These are phyloP conservation scores for Chenopodium berlandieri DNA, from an alignment of 148 eudicot genomes.

Conservation along the genomic window DNA sequence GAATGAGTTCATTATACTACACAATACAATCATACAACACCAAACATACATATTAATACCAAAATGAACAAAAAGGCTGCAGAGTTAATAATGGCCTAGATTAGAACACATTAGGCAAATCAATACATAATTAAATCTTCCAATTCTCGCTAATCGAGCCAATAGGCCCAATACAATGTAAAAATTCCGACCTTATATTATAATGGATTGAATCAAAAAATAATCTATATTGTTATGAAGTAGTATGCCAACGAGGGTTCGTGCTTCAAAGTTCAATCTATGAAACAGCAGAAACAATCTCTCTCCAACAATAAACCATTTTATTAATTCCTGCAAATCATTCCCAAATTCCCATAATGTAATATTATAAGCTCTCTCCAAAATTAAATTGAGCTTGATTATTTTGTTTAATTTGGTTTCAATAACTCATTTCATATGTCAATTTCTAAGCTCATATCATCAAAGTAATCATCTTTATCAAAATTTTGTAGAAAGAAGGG, in stretches of 20 bases:
- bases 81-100: not conserved
- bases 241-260: not conserved
- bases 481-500: not conserved
- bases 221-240: not conserved
- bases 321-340: no score
- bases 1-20: not conserved
- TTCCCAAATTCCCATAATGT: no score
- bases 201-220: not conserved
- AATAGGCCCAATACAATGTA: not conserved
- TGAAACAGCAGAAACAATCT: no score
- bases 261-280: no score
- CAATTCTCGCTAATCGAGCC: not conserved
- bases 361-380: no score
- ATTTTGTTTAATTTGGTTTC: not conserved
- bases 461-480: not conserved
- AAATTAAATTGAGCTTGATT: no score
- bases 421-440: not conserved
- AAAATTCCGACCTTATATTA: not conserved
- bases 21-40: not conserved
- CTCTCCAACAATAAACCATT: no score
- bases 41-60: not conserved
- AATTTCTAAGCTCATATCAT: not conserved
- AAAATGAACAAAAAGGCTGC: not conserved
- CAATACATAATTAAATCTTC: not conserved
- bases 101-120: no score